Base-by-base conservation (phyloP, 768 basidiomycete genomes). In the Candolleomyces aberdarensis region DNA sequence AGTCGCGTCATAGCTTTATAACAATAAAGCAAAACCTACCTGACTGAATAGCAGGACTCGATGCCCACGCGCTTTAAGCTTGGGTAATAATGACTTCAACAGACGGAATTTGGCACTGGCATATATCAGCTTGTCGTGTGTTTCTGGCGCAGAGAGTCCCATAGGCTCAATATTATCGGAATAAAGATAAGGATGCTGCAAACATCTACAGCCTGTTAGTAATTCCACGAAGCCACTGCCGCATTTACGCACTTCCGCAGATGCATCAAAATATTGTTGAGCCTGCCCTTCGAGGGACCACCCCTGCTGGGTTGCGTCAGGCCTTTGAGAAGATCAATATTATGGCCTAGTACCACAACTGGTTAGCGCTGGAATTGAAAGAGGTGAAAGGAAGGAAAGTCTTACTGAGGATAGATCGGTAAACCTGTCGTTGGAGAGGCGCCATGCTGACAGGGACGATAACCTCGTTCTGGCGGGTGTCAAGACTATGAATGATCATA, bases 1-100 rank as follows among this genome's bases (percentile, higher is more conserved):
- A 32, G 51, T 56, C 44, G 58, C 52, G n/a, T 40, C 39, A 49
- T 40, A 14, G n/a, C 55, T 7, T 52, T 39, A 39, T 19, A 49
- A n/a, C 29, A 9, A 31, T 9, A n/a, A 47, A 17, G 15, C 4
- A 57, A 48, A 17, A 70, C 78, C 56, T 63, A 92, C 95, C 78
- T 96, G 95, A 70, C 92, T 95, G 73, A 98, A 98, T 3, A 98
- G 74, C 26, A 98, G 79, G 32, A 98, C 86, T 26, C 96, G 88
- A 75, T 97, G 95, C 0, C 93, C 92, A 50, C 87, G 85, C 55
- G 86, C 84, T 65, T 88, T 90, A 46, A 98, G 80, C 71, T 92
- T 94, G 1, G 93, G 92, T 31, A 98, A 76, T 57, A 97, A 72
- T 32, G 78, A 73, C 69, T 86, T 91, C 36, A 98, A 78, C 51